Evolutionary conservation across 768 basidiomycete genomes (phyloP), one percentile per base, ranked within the genome.

Genomic region (Phanerodontia chrysosporium): DNA sequence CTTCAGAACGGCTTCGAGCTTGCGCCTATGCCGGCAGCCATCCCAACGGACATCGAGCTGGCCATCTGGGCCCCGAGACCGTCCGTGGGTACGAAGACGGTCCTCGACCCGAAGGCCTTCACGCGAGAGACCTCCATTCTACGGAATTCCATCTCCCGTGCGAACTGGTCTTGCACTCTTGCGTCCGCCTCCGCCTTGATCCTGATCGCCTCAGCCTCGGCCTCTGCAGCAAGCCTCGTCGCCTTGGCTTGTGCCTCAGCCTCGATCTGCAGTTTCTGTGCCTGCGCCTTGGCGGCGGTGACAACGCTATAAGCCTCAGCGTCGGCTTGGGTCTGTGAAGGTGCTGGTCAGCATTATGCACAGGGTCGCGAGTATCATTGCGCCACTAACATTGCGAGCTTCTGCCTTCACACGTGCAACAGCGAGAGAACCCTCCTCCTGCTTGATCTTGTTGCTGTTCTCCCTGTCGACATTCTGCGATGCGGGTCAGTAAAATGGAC

Each of bases 361-460:
- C 6, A 3, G 24, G 48, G 10, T 6, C 16, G 25, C 1, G 12
- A 18, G 2, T 45, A 45, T 29, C 16, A 9, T 55, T 24, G 1
- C 14, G 45, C 29, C 0, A 69, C 75, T 49, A 62, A 81, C 80
- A 57, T 79, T 80, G 45, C 78, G 81, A 5, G 83, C 62, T 69
- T 89, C 79, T 1, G 87, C 89, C 66, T 85, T 89, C 75, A 92
- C 90, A 45, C 81, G 83, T 18, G 90, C 85, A 12, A 92, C 91
- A 10, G 85, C 75, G 51, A 92, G 79, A 16, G 86, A 78, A 64
- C 90, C 91, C 71, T 93, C 84, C 70, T 92, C 88, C 65, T 89
- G 86, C 73, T 92, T 92, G 66, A 92, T 86, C 69, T 87, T 87
- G 74, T 92, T 93, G 73, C 86, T 87, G 67, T 93, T 93, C 72